phyloP scores from a whole-genome alignment of 805 yeast species.

The Metschnikowia gruessii region DNA sequence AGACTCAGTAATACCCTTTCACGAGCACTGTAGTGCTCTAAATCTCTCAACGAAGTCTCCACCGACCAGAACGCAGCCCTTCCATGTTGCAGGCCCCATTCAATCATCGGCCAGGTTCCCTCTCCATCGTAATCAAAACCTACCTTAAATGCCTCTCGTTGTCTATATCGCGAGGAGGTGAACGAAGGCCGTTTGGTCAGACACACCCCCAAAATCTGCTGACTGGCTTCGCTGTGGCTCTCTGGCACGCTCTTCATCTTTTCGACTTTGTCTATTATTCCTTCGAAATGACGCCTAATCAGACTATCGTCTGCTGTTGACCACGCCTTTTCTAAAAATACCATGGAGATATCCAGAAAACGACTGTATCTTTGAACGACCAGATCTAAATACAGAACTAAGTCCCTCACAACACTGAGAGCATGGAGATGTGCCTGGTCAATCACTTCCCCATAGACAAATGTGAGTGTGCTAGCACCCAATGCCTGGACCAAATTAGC shows the following conservation, averaged over 20 bases:
- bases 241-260: not conserved
- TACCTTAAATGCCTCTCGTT: constrained; percentile 7
- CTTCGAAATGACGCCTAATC: constrained; percentile 20
- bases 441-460: constrained; percentile 30
- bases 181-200: not conserved
- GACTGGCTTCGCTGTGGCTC: not conserved
- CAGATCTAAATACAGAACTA: constrained; percentile 16
- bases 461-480: constrained; percentile 16
- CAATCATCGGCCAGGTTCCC: constrained; percentile 7
- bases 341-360: not conserved
- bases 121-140: not conserved
- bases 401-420: constrained; percentile 20
- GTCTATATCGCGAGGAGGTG: constrained; percentile 9
- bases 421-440: constrained; percentile 27
- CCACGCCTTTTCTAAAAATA: constrained; percentile 31
- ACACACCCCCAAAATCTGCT: not conserved
- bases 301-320: constrained; percentile 29
- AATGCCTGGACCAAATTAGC: constrained; percentile 15
- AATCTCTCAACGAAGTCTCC: constrained; percentile 26
- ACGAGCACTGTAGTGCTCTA: constrained; percentile 29
- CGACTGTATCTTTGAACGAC: constrained; percentile 1
- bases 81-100: not conserved
- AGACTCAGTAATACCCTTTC: constrained; percentile 20
- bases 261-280: not conserved
- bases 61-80: constrained; percentile 25